Percentiles rank a stretch among this genome's conserved stretches.
Evolutionary conservation across 352 stramenopile species (phyloP).

Genomic region (Phytophthora ohioensis): DNA sequence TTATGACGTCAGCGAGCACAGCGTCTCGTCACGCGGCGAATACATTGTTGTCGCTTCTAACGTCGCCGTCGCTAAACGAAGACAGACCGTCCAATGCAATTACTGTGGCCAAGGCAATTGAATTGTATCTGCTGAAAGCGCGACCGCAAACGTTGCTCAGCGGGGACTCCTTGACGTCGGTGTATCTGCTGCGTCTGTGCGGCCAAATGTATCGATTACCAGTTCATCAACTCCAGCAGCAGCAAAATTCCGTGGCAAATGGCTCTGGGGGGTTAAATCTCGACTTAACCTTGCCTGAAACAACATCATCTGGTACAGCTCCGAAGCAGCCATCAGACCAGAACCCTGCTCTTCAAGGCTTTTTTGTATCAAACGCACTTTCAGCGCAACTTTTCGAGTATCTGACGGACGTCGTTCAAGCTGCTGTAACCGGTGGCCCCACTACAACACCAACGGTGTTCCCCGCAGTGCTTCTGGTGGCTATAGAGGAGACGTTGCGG

Average conservation of each 20-base stretch:
- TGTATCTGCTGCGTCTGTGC: slow-evolving; percentile 69
- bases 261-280: neutral
- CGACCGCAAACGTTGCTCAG: slow-evolving; percentile 49
- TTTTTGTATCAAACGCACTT: slow-evolving; percentile 51
- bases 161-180: slow-evolving; percentile 67
- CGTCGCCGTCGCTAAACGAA: slow-evolving; percentile 36
- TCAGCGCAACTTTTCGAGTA: slow-evolving; percentile 57
- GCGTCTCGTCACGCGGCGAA: slow-evolving; percentile 70
- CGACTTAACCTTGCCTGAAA: neutral
- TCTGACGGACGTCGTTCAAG: slow-evolving; percentile 56
- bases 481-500: slow-evolving; percentile 66
- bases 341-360: slow-evolving; percentile 49
- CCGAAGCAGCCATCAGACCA: slow-evolving; percentile 15
- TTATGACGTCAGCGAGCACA: slow-evolving; percentile 48
- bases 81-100: slow-evolving; percentile 27
- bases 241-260: slow-evolving; percentile 22
- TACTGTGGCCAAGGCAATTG: slow-evolving; percentile 49
- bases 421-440: slow-evolving; percentile 11
- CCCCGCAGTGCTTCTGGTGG: slow-evolving; percentile 52
- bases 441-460: neutral
- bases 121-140: slow-evolving; percentile 62
- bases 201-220: slow-evolving; percentile 67
- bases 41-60: slow-evolving; percentile 61
- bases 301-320: slow-evolving; percentile 1
- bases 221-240: slow-evolving; percentile 29